phyloP scores from a whole-genome alignment of 2,329 filamentous ascomycete species.

The Colletotrichum theobromicola region DNA sequence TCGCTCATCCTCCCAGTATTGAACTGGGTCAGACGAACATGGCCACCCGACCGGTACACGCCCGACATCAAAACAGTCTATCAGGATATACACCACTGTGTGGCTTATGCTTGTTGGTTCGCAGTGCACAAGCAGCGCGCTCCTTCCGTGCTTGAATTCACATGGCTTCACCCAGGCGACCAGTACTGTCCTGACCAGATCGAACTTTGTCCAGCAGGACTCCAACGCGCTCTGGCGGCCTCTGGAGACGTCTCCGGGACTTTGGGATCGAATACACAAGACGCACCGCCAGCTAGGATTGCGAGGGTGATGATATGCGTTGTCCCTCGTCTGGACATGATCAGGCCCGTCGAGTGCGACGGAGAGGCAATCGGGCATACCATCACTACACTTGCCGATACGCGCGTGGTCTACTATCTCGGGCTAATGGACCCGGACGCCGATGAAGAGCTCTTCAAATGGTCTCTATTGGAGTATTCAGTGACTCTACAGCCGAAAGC shows the following conservation, averaged over 20 bases:
- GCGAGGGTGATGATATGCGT: conserved; percentile 38
- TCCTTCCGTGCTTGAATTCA: conserved; percentile 23
- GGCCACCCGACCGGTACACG: neutral
- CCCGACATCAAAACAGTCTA: conserved; percentile 2
- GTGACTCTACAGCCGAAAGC: neutral
- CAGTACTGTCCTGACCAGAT: conserved; percentile 24
- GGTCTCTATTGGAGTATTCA: conserved; percentile 25
- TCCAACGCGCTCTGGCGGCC: neutral
- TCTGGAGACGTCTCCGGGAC: neutral
- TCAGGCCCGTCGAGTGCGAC: neutral
- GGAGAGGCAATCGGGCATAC: neutral
- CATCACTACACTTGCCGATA: conserved; percentile 28
- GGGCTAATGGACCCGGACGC: conserved; percentile 24
- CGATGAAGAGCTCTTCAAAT: conserved; percentile 25
- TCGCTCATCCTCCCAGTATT: conserved; percentile 30
- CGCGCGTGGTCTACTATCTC: conserved; percentile 34
- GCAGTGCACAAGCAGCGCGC: conserved; percentile 30
- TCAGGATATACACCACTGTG: conserved; percentile 29
- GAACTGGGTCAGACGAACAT: conserved; percentile 17
- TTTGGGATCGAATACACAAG: neutral
- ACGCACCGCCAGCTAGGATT: neutral
- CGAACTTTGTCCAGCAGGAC: conserved; percentile 15
- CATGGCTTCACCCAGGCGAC: conserved; percentile 35
- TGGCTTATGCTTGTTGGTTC: conserved; percentile 35
- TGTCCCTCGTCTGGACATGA: conserved; percentile 28